These are phyloP conservation scores for Selaginella tamariscina DNA, from an alignment of 75 land plant species.

Conservation along the genomic window DNA sequence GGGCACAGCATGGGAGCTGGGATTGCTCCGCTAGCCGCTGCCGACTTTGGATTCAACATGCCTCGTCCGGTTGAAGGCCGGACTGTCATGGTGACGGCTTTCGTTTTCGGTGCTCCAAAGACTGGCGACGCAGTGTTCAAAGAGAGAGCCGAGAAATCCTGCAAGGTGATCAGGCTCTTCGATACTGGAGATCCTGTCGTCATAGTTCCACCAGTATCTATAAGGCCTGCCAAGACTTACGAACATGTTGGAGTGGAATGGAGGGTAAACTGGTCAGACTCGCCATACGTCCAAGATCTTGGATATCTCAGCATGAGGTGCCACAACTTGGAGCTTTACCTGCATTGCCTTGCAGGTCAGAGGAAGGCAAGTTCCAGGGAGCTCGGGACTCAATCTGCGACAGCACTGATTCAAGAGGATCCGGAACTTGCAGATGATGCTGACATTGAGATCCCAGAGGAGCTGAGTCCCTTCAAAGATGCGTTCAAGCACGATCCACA, in stretches of 20 bases:
- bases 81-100: neutral
- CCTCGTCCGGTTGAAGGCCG: neutral
- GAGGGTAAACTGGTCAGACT: neutral
- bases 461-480: neutral
- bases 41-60: neutral
- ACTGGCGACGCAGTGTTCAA: neutral
- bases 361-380: neutral
- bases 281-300: neutral
- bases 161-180: neutral
- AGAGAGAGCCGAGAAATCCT: neutral
- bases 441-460: neutral
- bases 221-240: neutral
- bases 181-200: neutral
- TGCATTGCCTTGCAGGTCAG: neutral
- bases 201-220: neutral
- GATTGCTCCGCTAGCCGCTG: neutral
- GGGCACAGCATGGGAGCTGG: conserved; percentile 7
- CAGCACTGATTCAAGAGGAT: neutral
- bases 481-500: neutral
- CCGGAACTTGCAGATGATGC: neutral
- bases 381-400: neutral
- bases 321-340: neutral
- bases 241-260: neutral
- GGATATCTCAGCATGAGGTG: neutral
- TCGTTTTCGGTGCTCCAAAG: neutral